Conservation (phyloP, 192 early-diverging fungal genomes). For the Kickxella alabastrina region DNA sequence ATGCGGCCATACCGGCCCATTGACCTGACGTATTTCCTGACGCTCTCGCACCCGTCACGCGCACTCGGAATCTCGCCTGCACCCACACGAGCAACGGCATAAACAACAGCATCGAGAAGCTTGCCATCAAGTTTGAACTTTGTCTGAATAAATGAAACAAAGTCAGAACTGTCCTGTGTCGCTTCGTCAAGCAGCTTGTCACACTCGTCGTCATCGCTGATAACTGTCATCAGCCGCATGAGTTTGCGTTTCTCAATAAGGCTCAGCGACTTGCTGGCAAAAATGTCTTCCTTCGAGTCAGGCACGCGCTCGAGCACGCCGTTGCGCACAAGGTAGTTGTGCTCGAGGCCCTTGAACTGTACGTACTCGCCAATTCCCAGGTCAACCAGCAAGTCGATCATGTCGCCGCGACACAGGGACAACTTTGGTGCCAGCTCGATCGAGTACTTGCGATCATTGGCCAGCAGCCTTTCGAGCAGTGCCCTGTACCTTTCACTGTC, state of each 20-base stretch:
- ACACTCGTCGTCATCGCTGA: conserved; percentile 48
- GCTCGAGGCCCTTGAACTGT: conserved; percentile 82
- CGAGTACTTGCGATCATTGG: conserved; percentile 22
- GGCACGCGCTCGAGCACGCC: conserved; percentile 64
- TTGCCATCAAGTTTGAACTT: conserved; percentile 62
- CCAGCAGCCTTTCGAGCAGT: conserved; percentile 9
- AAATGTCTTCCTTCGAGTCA: conserved; percentile 87
- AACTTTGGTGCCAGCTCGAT: conserved; percentile 56
- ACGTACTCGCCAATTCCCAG: conserved; percentile 80
- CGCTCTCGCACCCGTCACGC: conserved; percentile 61
- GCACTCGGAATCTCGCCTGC: conserved; percentile 36
- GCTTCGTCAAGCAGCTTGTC: conserved; percentile 2
- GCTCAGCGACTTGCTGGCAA: conserved; percentile 67
- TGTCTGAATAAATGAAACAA: conserved; percentile 44
- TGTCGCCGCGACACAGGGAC: conserved; percentile 59
- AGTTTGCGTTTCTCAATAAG: conserved; percentile 85
- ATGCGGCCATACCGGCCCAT: conserved; percentile 83
- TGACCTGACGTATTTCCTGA: conserved; percentile 65
- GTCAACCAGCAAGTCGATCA: conserved; percentile 72
- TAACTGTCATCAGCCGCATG: conserved; percentile 81
- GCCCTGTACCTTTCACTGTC: neutral
- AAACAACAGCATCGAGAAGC: conserved; percentile 60
- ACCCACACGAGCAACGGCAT: conserved; percentile 56
- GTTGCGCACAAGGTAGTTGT: conserved; percentile 55
- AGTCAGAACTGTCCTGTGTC: conserved; percentile 28